Conservation (phyloP, 2,329 filamentous ascomycete species). For the Aspergillaceae sp. region DNA sequence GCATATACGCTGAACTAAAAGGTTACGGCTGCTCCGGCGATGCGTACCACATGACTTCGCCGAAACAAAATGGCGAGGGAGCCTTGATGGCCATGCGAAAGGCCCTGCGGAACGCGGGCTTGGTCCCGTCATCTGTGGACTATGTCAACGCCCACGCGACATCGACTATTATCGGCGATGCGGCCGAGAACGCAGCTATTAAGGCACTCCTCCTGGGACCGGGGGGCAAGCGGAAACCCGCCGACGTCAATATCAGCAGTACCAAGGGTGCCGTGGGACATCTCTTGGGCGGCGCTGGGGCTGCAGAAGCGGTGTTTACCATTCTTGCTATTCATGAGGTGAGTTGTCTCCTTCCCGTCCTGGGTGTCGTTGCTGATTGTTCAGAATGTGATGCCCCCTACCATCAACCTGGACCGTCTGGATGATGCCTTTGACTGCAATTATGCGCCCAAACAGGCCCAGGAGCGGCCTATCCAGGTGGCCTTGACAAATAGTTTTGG, state of each 20-base stretch:
- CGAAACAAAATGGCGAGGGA: slow-evolving; percentile 70
- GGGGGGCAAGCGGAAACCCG: slow-evolving; percentile 53
- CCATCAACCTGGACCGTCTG: slow-evolving; percentile 66
- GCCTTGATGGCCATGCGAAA: slow-evolving; percentile 77
- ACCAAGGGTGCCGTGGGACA: slow-evolving; percentile 92
- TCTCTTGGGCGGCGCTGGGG: slow-evolving; percentile 81
- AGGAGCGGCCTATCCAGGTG: slow-evolving; percentile 61
- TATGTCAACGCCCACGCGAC: slow-evolving; percentile 97
- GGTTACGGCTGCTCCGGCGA: slow-evolving; percentile 90
- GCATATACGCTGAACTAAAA: slow-evolving; percentile 77
- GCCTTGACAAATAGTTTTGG: slow-evolving; percentile 93
- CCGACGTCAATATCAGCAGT: slow-evolving; percentile 73
- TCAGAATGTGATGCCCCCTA: slow-evolving; percentile 73
- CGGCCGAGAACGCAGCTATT: slow-evolving; percentile 79
- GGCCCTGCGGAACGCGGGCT: slow-evolving; percentile 62
- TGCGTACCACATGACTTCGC: slow-evolving; percentile 88
- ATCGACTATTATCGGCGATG: slow-evolving; percentile 74
- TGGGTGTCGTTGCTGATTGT: background rate
- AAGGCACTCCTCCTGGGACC: slow-evolving; percentile 65
- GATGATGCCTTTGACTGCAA: slow-evolving; percentile 68
- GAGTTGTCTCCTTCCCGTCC: slow-evolving; percentile 22
- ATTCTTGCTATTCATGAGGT: slow-evolving; percentile 73
- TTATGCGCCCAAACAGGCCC: slow-evolving; percentile 65
- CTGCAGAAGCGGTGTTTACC: slow-evolving; percentile 80
- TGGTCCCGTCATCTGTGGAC: slow-evolving; percentile 64